Percentiles rank a stretch among this genome's conserved stretches.
These are phyloP conservation scores for Aspergillus melleus DNA, from an alignment of 2,329 filamentous ascomycete species.

Conservation along the genomic window DNA sequence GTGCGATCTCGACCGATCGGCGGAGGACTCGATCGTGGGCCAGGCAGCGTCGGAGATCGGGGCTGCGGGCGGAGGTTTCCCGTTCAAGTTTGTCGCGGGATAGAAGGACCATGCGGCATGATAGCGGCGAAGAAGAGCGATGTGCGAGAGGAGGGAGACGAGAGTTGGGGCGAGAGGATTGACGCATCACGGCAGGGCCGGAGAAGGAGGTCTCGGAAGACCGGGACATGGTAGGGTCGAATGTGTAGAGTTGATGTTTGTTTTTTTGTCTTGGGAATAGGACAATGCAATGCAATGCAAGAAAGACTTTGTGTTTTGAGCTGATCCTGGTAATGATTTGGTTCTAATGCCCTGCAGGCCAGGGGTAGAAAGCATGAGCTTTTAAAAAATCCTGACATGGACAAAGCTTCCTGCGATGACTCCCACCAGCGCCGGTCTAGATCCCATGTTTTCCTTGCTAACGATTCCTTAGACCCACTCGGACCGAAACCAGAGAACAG, in stretches of 20 bases:
- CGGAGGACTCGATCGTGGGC: conserved; percentile 21
- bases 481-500: not conserved
- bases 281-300: not conserved
- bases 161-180: conserved; percentile 13
- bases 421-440: not conserved
- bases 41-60: conserved; percentile 26
- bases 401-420: not conserved
- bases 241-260: no score
- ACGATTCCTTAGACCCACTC: not conserved
- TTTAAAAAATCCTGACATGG: not conserved
- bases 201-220: not conserved
- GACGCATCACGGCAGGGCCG: conserved; percentile 7
- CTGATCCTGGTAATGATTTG: not conserved
- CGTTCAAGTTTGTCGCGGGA: conserved; percentile 20
- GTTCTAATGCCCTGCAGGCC: not conserved
- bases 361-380: not conserved
- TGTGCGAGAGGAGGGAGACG: conserved; percentile 19
- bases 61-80: conserved; percentile 15
- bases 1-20: conserved; percentile 17
- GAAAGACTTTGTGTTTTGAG: not conserved
- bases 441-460: not conserved
- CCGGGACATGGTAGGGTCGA: not conserved
- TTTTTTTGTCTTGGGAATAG: not conserved
- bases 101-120: conserved; percentile 15
- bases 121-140: conserved; percentile 7